phyloP scores from a whole-genome alignment of 1,139 yeast species.

The Meyerozyma smithsonii region DNA sequence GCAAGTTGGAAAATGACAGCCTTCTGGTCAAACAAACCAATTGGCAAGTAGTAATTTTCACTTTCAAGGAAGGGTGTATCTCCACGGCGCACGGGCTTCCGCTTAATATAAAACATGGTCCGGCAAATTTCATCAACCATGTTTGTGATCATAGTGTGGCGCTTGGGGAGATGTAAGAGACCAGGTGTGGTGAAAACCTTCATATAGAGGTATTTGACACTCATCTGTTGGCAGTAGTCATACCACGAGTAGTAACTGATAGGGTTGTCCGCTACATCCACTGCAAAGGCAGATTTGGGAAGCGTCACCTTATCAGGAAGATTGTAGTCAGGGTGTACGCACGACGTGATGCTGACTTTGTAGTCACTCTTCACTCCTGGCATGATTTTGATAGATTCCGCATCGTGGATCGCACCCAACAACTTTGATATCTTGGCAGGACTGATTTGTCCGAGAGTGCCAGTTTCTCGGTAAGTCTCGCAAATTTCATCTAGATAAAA shows the following conservation, averaged over 20 bases:
- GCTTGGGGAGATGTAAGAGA: slow-evolving; percentile 11
- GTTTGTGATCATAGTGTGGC: slow-evolving; percentile 13
- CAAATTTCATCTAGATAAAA: slow-evolving; percentile 6
- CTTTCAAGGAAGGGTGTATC: slow-evolving; percentile 8
- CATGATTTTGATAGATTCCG: slow-evolving; percentile 9
- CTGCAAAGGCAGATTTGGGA: slow-evolving; percentile 6
- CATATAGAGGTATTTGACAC: slow-evolving; percentile 10
- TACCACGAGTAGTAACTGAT: slow-evolving; percentile 10
- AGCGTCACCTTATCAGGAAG: slow-evolving; percentile 3
- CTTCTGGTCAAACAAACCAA: slow-evolving; percentile 11
- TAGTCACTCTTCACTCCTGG: slow-evolving; percentile 8
- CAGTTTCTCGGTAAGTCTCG: slow-evolving; percentile 4
- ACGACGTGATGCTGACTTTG: slow-evolving; percentile 8
- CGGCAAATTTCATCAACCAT: slow-evolving; percentile 8
- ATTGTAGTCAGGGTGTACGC: slow-evolving; percentile 14
- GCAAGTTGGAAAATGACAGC: slow-evolving; percentile 14
- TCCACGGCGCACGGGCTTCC: slow-evolving; percentile 6
- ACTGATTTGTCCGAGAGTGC: slow-evolving; percentile 6
- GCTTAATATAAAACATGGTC: slow-evolving; percentile 12
- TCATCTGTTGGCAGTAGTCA: slow-evolving; percentile 12
- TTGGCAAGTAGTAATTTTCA: slow-evolving; percentile 10
- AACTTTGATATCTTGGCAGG: slow-evolving; percentile 9
- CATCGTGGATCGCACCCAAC: slow-evolving; percentile 10
- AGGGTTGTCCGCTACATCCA: slow-evolving; percentile 6
- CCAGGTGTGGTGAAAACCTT: slow-evolving; percentile 11